Base-by-base conservation (phyloP, 139 green algal genomes). In the Eudorina sp. region DNA sequence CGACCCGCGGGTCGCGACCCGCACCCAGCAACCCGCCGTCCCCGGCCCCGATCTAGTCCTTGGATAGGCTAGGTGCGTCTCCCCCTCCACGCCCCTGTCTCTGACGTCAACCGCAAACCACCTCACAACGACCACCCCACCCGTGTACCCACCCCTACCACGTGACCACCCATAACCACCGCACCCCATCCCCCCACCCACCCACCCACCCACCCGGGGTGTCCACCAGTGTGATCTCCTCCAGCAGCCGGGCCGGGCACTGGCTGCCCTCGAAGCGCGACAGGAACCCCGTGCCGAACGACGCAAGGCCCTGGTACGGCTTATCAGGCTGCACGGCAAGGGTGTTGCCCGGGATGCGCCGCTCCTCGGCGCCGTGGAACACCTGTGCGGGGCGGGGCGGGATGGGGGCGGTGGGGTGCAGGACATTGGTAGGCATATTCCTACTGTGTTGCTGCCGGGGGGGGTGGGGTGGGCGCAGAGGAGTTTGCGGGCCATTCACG, bases 261-360 rank as follows among this genome's bases (percentile, higher is more conserved):
- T 96, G 88, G 2, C 93, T 90, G 64, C 92, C 94, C 92, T 99
- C 95, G 91, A 99, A 99, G 83, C 98, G 98, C 40, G 91, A 95
- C 84, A 99, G 92, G 88, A 99, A 99, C 46, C 95, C 96, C 64
- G 94, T 95, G 78, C 96, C 96, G 90, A 97, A 97, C 55, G 91
- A 86, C 11, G 81, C 14, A 53, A 96, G 74, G 9, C 90, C 95
- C 89, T 96, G 94, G 90, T 95, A 98, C 0, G 98, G 98, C 86
- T 97, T 97, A 91, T 98, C 96, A 0, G 96, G 92, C 89, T 99
- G 96, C 89, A 99, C 98, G 27, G 96, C 96, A 83, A 99, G 93
- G 0, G 98, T 99, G 95, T 99, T 99, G 83, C 98, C 98, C 0
- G 98, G 98, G 2, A 97, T 97, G 45, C 94, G 88, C 38, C 85